phyloP scores from a whole-genome alignment of 1,284 basidiomycete genomes.

The Leccinum huronense region DNA sequence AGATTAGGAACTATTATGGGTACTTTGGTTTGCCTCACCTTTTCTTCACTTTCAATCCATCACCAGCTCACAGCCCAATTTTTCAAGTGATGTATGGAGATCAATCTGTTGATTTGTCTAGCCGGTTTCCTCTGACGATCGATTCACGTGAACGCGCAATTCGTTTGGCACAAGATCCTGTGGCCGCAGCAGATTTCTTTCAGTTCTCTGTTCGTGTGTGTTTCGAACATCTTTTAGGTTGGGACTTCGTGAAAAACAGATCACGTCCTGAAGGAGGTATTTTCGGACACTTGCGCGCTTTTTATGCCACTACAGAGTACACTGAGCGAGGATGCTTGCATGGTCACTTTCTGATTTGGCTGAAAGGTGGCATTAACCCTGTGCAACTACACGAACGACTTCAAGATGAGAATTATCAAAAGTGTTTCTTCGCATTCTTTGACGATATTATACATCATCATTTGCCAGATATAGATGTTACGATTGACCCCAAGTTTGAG shows the following conservation, averaged over 20 bases:
- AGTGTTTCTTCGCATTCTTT: slow-evolving; percentile 14
- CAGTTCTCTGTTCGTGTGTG: slow-evolving; percentile 10
- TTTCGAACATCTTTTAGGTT: slow-evolving; percentile 15
- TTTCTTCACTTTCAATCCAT: slow-evolving; percentile 18
- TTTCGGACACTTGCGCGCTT: slow-evolving; percentile 11
- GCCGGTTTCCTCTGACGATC: slow-evolving; percentile 5
- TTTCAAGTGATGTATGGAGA: slow-evolving; percentile 21
- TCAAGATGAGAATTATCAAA: background rate
- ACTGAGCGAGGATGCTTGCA: slow-evolving; percentile 17
- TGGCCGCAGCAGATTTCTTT: slow-evolving; percentile 11
- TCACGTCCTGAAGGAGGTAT: slow-evolving; percentile 2
- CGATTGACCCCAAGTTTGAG: slow-evolving; percentile 8
- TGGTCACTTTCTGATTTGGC: slow-evolving; percentile 19
- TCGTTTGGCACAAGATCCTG: slow-evolving; percentile 10
- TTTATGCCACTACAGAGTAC: slow-evolving; percentile 17
- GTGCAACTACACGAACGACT: slow-evolving; percentile 2
- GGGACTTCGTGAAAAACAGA: background rate
- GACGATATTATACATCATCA: slow-evolving; percentile 17
- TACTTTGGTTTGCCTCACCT: slow-evolving; percentile 15
- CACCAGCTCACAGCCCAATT: slow-evolving; percentile 13
- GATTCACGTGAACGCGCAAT: slow-evolving; percentile 4
- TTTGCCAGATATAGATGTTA: slow-evolving; percentile 10
- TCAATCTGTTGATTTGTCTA: slow-evolving; percentile 2
- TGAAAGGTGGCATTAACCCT: slow-evolving; percentile 8
- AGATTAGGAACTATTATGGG: slow-evolving; percentile 15